A percentile compares a stretch with the other conserved stretches of the same genome.
These are phyloP conservation scores for Zygosaccharomyces siamensis DNA, from an alignment of 805 yeast species.

Conservation along the genomic window DNA sequence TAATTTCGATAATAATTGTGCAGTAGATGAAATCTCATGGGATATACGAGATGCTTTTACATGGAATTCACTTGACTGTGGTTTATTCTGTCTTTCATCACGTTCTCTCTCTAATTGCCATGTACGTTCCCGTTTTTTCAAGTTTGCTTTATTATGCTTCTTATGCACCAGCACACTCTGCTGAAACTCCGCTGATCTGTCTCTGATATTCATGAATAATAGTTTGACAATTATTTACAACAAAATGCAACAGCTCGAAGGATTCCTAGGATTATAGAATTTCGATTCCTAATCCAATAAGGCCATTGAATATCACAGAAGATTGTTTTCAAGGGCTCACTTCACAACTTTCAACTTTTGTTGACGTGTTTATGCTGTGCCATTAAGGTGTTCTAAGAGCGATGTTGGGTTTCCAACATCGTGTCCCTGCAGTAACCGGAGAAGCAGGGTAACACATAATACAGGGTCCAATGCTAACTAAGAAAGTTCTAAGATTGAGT, in stretches of 20 bases:
- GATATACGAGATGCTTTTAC: slow-evolving; percentile 76
- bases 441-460: slow-evolving; percentile 1
- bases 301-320: neutral
- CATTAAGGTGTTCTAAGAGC: neutral
- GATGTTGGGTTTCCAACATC: slow-evolving; percentile 2
- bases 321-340: neutral
- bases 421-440: neutral
- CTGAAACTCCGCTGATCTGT: slow-evolving; percentile 88
- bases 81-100: slow-evolving; percentile 32
- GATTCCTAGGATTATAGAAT: neutral
- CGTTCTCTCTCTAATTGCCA: slow-evolving; percentile 18
- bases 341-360: neutral
- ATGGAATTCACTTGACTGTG: slow-evolving; percentile 58
- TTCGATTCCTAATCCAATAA: neutral
- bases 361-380: neutral
- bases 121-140: slow-evolving; percentile 18
- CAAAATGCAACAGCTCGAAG: neutral
- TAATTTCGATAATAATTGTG: slow-evolving; percentile 71
- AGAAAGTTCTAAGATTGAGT: no score
- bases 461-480: neutral
- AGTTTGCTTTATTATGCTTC: slow-evolving; percentile 44
- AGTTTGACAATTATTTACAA: slow-evolving; percentile 1
- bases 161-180: slow-evolving; percentile 80
- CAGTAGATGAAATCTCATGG: slow-evolving; percentile 80
- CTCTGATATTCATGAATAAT: slow-evolving; percentile 44